Evolutionary conservation across 2,329 filamentous ascomycete genomes (phyloP).

Genomic region (Hypoxylon sp.): DNA sequence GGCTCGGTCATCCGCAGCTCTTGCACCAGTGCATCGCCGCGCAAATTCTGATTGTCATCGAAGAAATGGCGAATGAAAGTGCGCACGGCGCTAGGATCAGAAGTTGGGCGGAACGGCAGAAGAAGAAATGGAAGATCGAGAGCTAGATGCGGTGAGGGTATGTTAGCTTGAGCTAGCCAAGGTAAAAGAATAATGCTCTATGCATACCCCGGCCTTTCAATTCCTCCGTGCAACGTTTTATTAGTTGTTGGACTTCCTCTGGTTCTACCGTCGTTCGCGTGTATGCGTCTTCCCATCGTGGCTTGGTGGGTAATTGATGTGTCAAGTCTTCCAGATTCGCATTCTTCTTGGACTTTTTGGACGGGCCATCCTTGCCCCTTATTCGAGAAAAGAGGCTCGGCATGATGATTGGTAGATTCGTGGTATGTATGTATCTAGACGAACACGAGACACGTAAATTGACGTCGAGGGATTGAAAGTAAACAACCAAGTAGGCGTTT

Average conservation of each 20-base stretch:
- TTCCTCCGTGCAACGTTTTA: conserved; percentile 86
- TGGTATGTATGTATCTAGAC: conserved; percentile 18
- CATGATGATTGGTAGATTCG: conserved; percentile 53
- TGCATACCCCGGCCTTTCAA: conserved; percentile 89
- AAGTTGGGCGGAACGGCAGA: conserved; percentile 91
- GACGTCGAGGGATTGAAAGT: conserved; percentile 19
- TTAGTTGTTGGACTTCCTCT: conserved; percentile 88
- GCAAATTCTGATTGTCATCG: conserved; percentile 69
- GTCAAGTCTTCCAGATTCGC: conserved; percentile 59
- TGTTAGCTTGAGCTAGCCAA: conserved; percentile 16
- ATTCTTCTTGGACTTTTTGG: conserved; percentile 72
- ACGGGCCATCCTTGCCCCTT: conserved; percentile 76
- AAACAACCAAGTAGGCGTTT: conserved; percentile 27
- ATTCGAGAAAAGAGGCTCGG: conserved; percentile 69
- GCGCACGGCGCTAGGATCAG: conserved; percentile 89
- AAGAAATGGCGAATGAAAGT: conserved; percentile 95
- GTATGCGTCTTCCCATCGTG: conserved; percentile 89
- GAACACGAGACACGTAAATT: conserved; percentile 26
- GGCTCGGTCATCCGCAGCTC: conserved; percentile 93
- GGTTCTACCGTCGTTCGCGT: conserved; percentile 81
- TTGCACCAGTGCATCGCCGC: conserved; percentile 77
- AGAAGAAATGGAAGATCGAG: conserved; percentile 92
- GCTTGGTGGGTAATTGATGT: conserved; percentile 69
- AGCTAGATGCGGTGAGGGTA: conserved; percentile 59
- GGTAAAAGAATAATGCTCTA: conserved; percentile 15